Base-by-base conservation (phyloP, 1,284 basidiomycete species). In the Pholiota adiposa region DNA sequence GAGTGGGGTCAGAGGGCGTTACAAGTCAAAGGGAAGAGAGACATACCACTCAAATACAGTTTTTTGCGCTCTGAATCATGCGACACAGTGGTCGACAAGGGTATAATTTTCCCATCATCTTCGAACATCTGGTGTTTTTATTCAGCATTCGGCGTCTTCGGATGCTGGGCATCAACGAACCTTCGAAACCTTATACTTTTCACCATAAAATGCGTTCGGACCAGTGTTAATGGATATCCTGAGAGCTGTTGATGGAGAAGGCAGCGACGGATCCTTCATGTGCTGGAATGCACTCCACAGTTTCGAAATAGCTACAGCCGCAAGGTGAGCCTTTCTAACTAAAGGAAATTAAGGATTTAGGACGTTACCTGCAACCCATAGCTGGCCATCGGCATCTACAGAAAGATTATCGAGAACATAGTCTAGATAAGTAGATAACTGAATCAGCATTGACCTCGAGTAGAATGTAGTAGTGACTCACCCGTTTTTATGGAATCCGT, bases 121-220 rank as follows among this genome's bases (percentile, higher is more conserved):
- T 89, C 86, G 58, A 89, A 61, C 23, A 60, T 38, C 63, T 64
- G 16, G 8, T n/a, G 25, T 19, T 40, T 29, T 18, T 16, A 34
- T 43, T 23, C 8, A 61, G 23, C 6, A 52, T 18, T 56, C 14
- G 19, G 21, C 4, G 4, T 43, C 19, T 27, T 38, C 9, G 12
- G 51, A 34, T 21, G 29, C 38, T 41, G 21, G 36, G 52, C 31
- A 16, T 14, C 18, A 23, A 62, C 69, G 23, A 64, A 86, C 86
- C 79, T 83, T 88, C 56, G 86, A 81, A n/a, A 87, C 68, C 49
- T 77, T 82, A 65, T 82, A 86, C 64, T 88, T 89, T 61, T 86
- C 79, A n/a, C 86, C 87, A 59, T 83, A 88, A 66, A 84, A 88
- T 5, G 83, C 75, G 25, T 73, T 71, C 4, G 72, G 66, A 2